Base-by-base conservation (phyloP, 495 filamentous ascomycete genomes). In the Tuber calosporum region DNA sequence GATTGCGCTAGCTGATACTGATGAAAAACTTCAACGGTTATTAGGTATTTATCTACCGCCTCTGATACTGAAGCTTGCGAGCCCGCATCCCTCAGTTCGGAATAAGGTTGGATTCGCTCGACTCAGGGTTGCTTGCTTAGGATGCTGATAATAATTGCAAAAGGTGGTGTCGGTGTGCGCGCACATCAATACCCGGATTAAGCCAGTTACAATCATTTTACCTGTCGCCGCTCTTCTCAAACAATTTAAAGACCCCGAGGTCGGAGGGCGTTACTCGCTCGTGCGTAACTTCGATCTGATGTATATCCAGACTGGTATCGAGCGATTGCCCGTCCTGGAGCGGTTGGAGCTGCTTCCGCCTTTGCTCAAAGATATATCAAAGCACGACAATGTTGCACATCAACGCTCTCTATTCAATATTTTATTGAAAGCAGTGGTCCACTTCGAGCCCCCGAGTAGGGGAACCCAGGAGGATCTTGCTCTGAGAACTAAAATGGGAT, bases 271-370 rank as follows among this genome's bases (percentile, higher is more conserved):
- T 62, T 84, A 86, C 66, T 85, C 90, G 2, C 86, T 97, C 9
- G 87, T 99, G 69, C 88, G 91, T 73, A 91, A 97, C 80, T 92
- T 97, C 82, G 95, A 97, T 84, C 82, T 98, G 70, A 84, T 90
- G 41, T 97, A 96, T 82, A 89, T 97, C 41, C 92, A 96, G 79
- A 91, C 95, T 81, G 93, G 94, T 43, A 85, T 97, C 66, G 86
- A 88, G 62, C 88, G 94, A 38, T 84, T 99, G 17, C 69, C 79
- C 37, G 75, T 80, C 6, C 62, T 68, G 70, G 90, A 91, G 68
- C 87, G 89, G 74, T 83, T 90, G 43, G 88, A 89, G 15, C 85
- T 97, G 34, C 82, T 97, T 9, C 89, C 93, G 17, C 85, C 87
- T 4, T 83, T 94, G 26, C 83, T 97, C 37, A 86, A 88, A 77